Evolutionary conservation across 2,329 filamentous ascomycete species (phyloP).

Genomic region (Chrysosporium queenslandicum): DNA sequence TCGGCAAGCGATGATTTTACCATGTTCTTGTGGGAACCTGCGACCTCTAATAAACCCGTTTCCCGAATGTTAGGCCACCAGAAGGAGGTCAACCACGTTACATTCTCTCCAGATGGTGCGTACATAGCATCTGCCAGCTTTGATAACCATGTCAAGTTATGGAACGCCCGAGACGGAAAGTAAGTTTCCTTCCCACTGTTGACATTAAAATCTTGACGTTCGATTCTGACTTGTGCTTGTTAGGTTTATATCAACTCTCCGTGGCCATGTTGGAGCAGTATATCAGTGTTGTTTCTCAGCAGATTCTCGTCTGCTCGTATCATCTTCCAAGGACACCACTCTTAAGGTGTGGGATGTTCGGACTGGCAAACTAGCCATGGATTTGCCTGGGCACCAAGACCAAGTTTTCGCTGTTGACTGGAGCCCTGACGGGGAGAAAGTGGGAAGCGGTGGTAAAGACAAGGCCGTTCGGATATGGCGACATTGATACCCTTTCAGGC

Average conservation of each 20-base stretch:
- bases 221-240: slow-evolving; percentile 15
- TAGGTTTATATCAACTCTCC: slow-evolving; percentile 75
- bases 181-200: slow-evolving; percentile 22
- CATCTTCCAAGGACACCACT: slow-evolving; percentile 82
- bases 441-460: slow-evolving; percentile 87
- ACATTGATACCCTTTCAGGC: slow-evolving; percentile 35
- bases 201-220: neutral
- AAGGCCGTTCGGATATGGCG: slow-evolving; percentile 61
- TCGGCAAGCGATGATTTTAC: slow-evolving; percentile 93
- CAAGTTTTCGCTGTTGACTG: slow-evolving; percentile 93
- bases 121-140: slow-evolving; percentile 82
- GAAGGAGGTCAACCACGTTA: slow-evolving; percentile 93
- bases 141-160: slow-evolving; percentile 91
- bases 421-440: slow-evolving; percentile 80
- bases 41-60: slow-evolving; percentile 67
- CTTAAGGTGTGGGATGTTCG: slow-evolving; percentile 90
- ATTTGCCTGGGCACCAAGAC: slow-evolving; percentile 82
- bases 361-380: slow-evolving; percentile 68
- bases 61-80: slow-evolving; percentile 88
- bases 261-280: slow-evolving; percentile 82
- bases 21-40: slow-evolving; percentile 89
- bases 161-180: slow-evolving; percentile 64
- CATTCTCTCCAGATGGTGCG: slow-evolving; percentile 80
- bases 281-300: slow-evolving; percentile 90
- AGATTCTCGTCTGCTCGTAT: slow-evolving; percentile 80